These are phyloP conservation scores for Russula griseocarnosa DNA, from an alignment of 768 basidiomycete species.

Conservation along the genomic window DNA sequence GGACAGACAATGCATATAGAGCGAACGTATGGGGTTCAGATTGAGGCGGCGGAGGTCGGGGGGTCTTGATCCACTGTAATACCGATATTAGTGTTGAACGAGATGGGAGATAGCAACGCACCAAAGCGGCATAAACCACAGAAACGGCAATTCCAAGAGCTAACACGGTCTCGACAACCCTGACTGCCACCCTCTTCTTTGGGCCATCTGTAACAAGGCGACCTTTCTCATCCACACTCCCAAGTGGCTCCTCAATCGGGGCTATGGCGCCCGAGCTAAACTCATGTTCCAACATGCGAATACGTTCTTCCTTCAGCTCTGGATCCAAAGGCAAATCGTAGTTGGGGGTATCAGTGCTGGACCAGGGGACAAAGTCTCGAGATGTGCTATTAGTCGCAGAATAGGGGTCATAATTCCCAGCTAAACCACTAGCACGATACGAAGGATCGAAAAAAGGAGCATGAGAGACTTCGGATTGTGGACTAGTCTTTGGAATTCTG, in stretches of 20 bases:
- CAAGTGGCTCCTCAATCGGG: conserved; percentile 42
- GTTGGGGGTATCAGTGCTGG: conserved; percentile 43
- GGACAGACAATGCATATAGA: conserved; percentile 53
- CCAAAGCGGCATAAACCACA: conserved; percentile 59
- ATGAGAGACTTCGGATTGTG: conserved; percentile 24
- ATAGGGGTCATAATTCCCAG: conserved; percentile 31
- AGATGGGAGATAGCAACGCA: conserved; percentile 34
- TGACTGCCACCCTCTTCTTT: conserved; percentile 49
- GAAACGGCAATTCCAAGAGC: conserved; percentile 51
- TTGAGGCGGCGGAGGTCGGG: conserved; percentile 50
- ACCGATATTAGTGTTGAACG: conserved; percentile 5
- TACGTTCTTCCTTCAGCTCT: conserved; percentile 59
- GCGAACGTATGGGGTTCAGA: conserved; percentile 51
- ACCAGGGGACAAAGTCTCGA: conserved; percentile 52
- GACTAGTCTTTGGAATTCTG: conserved; percentile 12
- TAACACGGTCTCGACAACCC: conserved; percentile 49
- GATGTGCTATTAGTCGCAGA: conserved; percentile 42
- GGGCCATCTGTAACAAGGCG: conserved; percentile 60
- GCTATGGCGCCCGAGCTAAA: conserved; percentile 43
- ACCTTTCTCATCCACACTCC: conserved; percentile 56
- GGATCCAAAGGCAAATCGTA: conserved; percentile 44
- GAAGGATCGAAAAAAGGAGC: conserved; percentile 38
- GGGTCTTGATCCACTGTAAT: conserved; percentile 53
- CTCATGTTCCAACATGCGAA: conserved; percentile 67
- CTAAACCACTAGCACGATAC: not conserved